phyloP scores from a whole-genome alignment of 164 flowering plant genomes.

The Kalanchoe fedtschenkoi region DNA sequence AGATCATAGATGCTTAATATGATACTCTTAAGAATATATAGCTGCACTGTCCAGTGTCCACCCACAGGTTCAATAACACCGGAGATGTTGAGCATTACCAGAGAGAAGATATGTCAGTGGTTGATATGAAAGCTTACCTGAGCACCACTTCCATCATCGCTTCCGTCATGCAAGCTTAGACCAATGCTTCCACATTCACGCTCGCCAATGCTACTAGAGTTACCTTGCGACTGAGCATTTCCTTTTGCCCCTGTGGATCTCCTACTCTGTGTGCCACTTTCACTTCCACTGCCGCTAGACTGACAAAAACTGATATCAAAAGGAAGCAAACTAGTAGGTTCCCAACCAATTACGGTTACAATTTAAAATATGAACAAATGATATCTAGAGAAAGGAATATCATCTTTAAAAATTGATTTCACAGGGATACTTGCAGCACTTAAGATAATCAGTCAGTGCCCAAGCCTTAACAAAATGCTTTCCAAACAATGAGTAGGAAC shows the following conservation, averaged over 20 bases:
- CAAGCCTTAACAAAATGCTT: not conserved
- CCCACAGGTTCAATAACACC: not conserved
- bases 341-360: not conserved
- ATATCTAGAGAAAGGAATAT: not conserved
- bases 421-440: too few species aligned
- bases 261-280: slow-evolving; percentile 38
- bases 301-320: not conserved
- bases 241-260: slow-evolving; percentile 29
- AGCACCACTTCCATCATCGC: slow-evolving; percentile 58
- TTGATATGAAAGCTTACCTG: slow-evolving; percentile 24
- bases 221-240: slow-evolving; percentile 30
- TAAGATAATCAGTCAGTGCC: not conserved
- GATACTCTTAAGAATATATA: not conserved
- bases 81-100: not conserved
- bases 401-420: not conserved
- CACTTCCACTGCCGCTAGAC: slow-evolving; percentile 66
- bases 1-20: too few species aligned
- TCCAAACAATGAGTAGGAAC: not conserved
- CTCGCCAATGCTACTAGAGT: slow-evolving; percentile 39
- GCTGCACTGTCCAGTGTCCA: not conserved
- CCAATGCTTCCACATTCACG: slow-evolving; percentile 34
- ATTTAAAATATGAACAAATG: not conserved
- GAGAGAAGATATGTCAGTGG: not conserved
- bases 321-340: not conserved
- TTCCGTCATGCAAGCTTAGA: slow-evolving; percentile 34